Base-by-base conservation (phyloP, 768 basidiomycete genomes). In the Hortiboletus campestris region DNA sequence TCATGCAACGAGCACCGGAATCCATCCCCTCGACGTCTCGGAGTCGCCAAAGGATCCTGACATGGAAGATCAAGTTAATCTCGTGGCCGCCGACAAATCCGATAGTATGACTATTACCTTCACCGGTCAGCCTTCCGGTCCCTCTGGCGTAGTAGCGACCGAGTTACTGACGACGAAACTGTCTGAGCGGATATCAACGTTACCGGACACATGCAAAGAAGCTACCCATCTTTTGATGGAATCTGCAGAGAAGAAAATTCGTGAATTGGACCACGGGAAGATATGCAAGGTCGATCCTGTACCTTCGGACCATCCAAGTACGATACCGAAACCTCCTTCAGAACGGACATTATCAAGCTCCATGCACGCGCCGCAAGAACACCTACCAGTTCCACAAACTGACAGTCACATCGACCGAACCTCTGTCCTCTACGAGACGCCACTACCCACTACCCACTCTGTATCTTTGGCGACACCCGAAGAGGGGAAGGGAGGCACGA, bases 291-390 rank as follows among this genome's bases (percentile, higher is more conserved):
- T 6, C n/a, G 14, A 12, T 22, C 4, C 22, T 14, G 28, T 40
- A 39, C 48, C 25, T 35, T 42, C 35, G 39, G 44, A 47, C 6
- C 17, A 28, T 52, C 32, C n/a, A n/a, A n/a, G n/a, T 40, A 19
- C 43, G 19, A 44, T 9, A 34, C 44, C 39, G 19, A 51, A 45
- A 25, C 41, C 31, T n/a, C 16, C 52, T 28, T 19, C 32, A 2
- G 53, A 56, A 35, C 59, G 60, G 6, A 54, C 49, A 3, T 46
- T 59, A 12, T 51, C 44, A 19, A 34, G 46, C 1, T 67, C 65
- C 11, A 61, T 64, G 1, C 60, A 64, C 16, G 62, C 59, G 25
- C 60, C 63, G 6, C n/a, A 45, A 16, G 31, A 46, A 11, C n/a
- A n/a, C 11, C 25, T 40, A 13, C 7, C 8, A 11, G 28, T 29